These are phyloP conservation scores for Asterionellopsis glacialis DNA, from an alignment of 108 stramenopile genomes.

Conservation along the genomic window DNA sequence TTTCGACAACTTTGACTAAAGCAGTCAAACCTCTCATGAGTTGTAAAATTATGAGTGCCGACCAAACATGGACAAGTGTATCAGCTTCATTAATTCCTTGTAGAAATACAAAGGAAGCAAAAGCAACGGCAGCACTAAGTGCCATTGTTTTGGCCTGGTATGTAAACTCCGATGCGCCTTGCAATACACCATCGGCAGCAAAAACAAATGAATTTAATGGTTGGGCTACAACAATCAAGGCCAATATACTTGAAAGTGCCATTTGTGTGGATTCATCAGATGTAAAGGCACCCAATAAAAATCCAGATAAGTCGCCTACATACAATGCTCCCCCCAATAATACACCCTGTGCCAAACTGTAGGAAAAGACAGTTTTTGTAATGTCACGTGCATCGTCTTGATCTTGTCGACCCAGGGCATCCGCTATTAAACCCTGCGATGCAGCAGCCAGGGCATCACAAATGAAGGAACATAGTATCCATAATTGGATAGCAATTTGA, in stretches of 20 bases:
- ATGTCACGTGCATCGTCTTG: constrained; percentile 30
- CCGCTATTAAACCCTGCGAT: constrained; percentile 76
- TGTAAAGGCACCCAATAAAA: constrained; percentile 64
- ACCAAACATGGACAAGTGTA: constrained; percentile 74
- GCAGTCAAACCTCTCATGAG: constrained; percentile 71
- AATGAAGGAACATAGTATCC: constrained; percentile 79
- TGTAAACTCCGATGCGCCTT: constrained; percentile 75
- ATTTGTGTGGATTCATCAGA: constrained; percentile 53
- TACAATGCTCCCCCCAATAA: constrained; percentile 37
- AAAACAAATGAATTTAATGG: constrained; percentile 83
- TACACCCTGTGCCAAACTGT: constrained; percentile 57
- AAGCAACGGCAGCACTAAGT: constrained; percentile 53
- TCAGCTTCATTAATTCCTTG: constrained; percentile 34
- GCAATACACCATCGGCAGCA: constrained; percentile 83
- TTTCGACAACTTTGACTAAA: constrained; percentile 60
- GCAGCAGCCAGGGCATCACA: constrained; percentile 81
- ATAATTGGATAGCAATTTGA: constrained; percentile 84
- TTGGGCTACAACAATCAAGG: constrained; percentile 70
- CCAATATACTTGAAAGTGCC: constrained; percentile 51
- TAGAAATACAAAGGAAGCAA: constrained; percentile 36
- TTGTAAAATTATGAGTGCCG: constrained; percentile 68
- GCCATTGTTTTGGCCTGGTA: constrained; percentile 83
- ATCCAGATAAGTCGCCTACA: constrained; percentile 51
- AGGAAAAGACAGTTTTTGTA: constrained; percentile 62
- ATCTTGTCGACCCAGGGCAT: constrained; percentile 67